These are phyloP conservation scores for Boletus rubescentipes DNA, from an alignment of 768 basidiomycete genomes.

Conservation along the genomic window DNA sequence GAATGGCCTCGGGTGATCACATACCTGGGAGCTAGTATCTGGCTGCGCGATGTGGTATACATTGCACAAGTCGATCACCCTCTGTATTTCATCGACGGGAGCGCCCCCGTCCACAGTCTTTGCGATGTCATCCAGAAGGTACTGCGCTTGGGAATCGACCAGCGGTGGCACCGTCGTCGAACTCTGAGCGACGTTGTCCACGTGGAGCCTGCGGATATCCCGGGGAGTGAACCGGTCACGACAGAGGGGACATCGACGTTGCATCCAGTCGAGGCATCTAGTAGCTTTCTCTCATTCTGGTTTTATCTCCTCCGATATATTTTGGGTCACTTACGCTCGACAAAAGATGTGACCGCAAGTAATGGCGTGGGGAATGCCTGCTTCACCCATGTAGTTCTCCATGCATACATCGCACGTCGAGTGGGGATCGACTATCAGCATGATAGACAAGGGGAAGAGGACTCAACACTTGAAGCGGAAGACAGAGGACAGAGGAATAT, in stretches of 20 bases:
- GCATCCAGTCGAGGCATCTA: conserved; percentile 12
- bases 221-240: not conserved
- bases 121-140: not conserved
- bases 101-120: not conserved
- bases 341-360: conserved; percentile 17
- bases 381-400: conserved; percentile 3
- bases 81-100: conserved; percentile 9
- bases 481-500: not conserved
- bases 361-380: conserved; percentile 3
- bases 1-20: not conserved
- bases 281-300: not conserved
- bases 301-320: too few species aligned
- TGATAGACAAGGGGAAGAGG: not conserved
- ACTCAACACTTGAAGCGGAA: not conserved
- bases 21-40: not conserved
- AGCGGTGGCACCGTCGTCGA: not conserved
- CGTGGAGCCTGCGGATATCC: conserved; percentile 5
- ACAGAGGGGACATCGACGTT: conserved; percentile 13
- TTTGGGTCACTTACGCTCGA: conserved; percentile 2
- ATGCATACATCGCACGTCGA: conserved; percentile 18
- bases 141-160: not conserved
- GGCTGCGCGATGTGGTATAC: not conserved
- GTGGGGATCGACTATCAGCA: conserved; percentile 9
- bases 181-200: not conserved
- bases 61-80: not conserved